Base-by-base conservation (phyloP, 306 rosid species). In the Trifolium dubium region DNA sequence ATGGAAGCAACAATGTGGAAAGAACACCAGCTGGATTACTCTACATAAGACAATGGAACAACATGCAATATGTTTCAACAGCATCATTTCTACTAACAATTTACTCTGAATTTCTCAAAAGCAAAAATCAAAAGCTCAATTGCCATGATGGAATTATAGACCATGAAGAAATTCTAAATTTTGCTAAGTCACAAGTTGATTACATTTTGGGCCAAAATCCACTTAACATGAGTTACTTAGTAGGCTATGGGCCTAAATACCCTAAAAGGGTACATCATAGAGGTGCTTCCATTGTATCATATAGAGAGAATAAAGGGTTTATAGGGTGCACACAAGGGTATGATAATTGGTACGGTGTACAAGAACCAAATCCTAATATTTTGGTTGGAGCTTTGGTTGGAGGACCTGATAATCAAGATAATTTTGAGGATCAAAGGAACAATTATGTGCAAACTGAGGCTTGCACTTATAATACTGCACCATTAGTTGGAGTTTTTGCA, bases 301-400 rank as follows among this genome's bases (percentile, higher is more conserved):
- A 78, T 44, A 82, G 90, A 55, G 90, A 85, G 86, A 88, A 75
- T 54, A 92, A 92, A 53, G 96, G 88, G 56, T 92, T 92, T 77
- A 89, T 92, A 11, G 97, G 96, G 37, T 92, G 97, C 83, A 92
- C 97, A 3, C 97, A 92, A 73, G 97, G 97, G 35, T 92, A 92
- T 77, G 97, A 92, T 53, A 71, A 79, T 49, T 92, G 97, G 97
- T 92, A 88, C 40, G 85, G 76, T 2, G 75, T 76, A 18, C 77
- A 61, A 1, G 90, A 50, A 50, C 72, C 85, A 12, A 92, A 92
- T 71, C 96, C 92, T 8, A 92, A 89, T 59, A 81, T 85, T 59
- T 28, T 92, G 28, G 88, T 89, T 19, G 97, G 97, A 65, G 97
- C 97, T 15, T 71, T 92, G 75, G 97, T 92, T 10, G 97, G 97